Percentiles rank a stretch among this genome's conserved stretches.
Evolutionary conservation across 805 yeast species (phyloP).

Genomic region (Lachancea meyersii): DNA sequence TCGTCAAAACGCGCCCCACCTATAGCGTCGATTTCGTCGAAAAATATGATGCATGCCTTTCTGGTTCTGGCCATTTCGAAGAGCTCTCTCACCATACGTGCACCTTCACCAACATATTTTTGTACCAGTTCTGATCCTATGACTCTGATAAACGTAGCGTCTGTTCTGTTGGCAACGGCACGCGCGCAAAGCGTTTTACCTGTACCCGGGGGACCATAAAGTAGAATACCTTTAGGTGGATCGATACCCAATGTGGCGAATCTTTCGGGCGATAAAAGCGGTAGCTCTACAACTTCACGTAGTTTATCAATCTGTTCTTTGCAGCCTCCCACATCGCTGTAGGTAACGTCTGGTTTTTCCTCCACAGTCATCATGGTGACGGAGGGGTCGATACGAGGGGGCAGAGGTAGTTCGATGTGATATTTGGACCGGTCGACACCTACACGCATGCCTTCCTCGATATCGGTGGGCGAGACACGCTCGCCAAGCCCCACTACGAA

Average conservation of each 20-base stretch:
- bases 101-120: constrained; percentile 99
- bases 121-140: constrained; percentile 98
- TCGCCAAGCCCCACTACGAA: constrained; percentile 96
- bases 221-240: constrained; percentile 95
- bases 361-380: constrained; percentile 99
- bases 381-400: constrained; percentile 95
- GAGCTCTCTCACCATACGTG: constrained; percentile 97
- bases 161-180: constrained; percentile 98
- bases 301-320: constrained; percentile 96
- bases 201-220: constrained; percentile 98
- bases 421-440: constrained; percentile 98
- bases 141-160: constrained; percentile 96
- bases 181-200: constrained; percentile 98
- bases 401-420: constrained; percentile 93
- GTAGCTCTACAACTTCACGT: constrained; percentile 93
- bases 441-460: constrained; percentile 98
- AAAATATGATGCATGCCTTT: constrained; percentile 95
- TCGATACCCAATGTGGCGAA: constrained; percentile 96
- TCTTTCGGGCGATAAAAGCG: constrained; percentile 89
- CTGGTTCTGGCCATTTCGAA: constrained; percentile 99
- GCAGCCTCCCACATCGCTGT: constrained; percentile 97
- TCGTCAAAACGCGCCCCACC: constrained; percentile 99
- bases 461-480: constrained; percentile 95
- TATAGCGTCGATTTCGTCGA: constrained; percentile 97
- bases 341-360: constrained; percentile 98